These are phyloP conservation scores for Hanseniaspora mollemarum DNA, from an alignment of 805 yeast species.

Conservation along the genomic window DNA sequence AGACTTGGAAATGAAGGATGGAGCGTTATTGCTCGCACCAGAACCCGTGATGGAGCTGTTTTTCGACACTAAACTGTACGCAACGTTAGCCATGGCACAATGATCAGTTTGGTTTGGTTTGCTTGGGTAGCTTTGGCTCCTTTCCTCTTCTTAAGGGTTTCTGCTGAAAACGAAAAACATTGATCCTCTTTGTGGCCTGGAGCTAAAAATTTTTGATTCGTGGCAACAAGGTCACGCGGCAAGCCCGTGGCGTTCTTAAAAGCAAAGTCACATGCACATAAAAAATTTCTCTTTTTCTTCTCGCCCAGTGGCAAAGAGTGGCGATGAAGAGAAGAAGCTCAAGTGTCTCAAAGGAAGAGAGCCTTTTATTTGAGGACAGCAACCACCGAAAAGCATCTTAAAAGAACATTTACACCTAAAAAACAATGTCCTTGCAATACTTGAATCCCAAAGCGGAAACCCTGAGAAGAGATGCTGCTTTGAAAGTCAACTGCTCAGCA, in stretches of 20 bases:
- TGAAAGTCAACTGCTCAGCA: conserved; percentile 88
- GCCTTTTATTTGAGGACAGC: too few species aligned
- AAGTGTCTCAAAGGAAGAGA: neutral
- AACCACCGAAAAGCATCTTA: neutral
- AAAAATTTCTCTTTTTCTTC: neutral
- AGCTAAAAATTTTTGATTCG: too few species aligned
- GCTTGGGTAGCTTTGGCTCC: neutral
- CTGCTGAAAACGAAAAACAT: too few species aligned
- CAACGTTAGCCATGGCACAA: conserved; percentile 9
- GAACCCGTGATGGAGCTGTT: conserved; percentile 12
- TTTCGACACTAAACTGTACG: conserved; percentile 14
- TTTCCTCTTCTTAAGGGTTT: too few species aligned
- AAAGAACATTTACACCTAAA: neutral
- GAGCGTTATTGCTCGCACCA: conserved; percentile 8
- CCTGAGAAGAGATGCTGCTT: conserved; percentile 86
- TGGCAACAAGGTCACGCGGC: neutral
- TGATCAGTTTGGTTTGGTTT: too few species aligned
- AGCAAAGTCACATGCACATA: neutral
- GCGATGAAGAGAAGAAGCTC: too few species aligned
- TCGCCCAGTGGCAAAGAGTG: neutral
- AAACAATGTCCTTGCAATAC: conserved; percentile 58
- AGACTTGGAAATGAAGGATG: conserved; percentile 13
- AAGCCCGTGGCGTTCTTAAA: neutral
- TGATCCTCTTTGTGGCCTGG: too few species aligned
- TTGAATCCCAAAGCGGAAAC: conserved; percentile 96